Evolutionary conservation across 2,329 filamentous ascomycete species (phyloP), one percentile per base, ranked within the genome.

Genomic region (Talaromyces sp.): DNA sequence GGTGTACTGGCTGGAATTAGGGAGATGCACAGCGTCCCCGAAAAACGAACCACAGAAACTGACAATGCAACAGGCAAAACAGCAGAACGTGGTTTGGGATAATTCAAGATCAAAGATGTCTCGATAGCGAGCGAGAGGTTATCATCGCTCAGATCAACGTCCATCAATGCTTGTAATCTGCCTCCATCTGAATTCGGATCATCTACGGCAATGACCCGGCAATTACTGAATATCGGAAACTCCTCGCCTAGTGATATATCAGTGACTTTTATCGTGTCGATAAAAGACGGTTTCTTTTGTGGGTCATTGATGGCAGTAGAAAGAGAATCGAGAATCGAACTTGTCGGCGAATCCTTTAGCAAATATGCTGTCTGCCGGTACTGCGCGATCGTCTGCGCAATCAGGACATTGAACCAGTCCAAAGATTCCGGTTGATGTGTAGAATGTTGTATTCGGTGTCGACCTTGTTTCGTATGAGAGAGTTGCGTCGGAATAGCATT

Each of bases 221-320:
- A 98, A 77, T 99, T 99, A 81, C 93, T 97, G 78, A 99, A 96
- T 62, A 99, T 99, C 31, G 95, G 95, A 69, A 98, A 99, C 72
- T 99, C 95, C 72, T 99, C 95, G 34, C 95, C 95, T 4, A 99
- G 83, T 60, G 90, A 96, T 67, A 99, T 88, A 79, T 99, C 94
- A 2, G 93, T 97, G 63, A 99, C 91, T 29, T 89, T 89, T 68
- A 99, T 98, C 74, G 95, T 91, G 75, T 96, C 94, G 36, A 99
- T 84, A 77, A 96, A 99, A 69, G 93, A 91, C 0, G 95, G 95
- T 64, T 95, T 90, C 67, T 95, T 91, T 53, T 88, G 88, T 11
- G 87, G 85, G n/a, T 93, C 90, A 73, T 99, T 99, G 65, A 99
- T 83, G 0, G 94, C 86, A 63, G 91, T 91, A 1, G 89, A 96